A percentile compares a stretch with the other conserved stretches of the same genome.
Conservation (phyloP, 345 rosid genomes). For the Conringia planisiliqua region DNA sequence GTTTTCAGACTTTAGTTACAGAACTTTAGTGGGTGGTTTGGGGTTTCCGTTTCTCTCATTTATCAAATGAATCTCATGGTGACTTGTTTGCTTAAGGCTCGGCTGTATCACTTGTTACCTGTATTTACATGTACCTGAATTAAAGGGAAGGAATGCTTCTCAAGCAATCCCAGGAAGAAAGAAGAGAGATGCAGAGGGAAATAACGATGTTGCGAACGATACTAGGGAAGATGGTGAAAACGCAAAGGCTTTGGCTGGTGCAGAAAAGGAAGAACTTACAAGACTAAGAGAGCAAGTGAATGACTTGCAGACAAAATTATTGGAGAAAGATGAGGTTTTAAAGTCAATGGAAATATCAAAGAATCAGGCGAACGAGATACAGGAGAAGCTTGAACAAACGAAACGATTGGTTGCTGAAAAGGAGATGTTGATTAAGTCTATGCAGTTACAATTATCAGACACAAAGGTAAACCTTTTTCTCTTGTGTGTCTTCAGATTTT, state of each 20-base stretch:
- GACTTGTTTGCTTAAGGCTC: neutral
- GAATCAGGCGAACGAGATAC: slow-evolving; percentile 47
- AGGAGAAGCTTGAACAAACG: slow-evolving; percentile 53
- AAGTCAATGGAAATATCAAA: slow-evolving; percentile 57
- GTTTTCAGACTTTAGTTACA: slow-evolving; percentile 9
- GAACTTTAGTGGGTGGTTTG: neutral
- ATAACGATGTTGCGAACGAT: slow-evolving; percentile 39
- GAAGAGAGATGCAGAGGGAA: slow-evolving; percentile 57
- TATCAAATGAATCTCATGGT: neutral
- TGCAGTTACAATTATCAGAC: slow-evolving; percentile 75
- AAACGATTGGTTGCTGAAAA: slow-evolving; percentile 58
- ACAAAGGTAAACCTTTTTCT: slow-evolving; percentile 55
- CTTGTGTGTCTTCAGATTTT: neutral
- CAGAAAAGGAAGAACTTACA: slow-evolving; percentile 62
- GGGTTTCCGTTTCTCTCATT: neutral
- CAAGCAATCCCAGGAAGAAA: slow-evolving; percentile 60
- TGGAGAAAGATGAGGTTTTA: slow-evolving; percentile 84
- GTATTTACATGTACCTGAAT: slow-evolving; percentile 40
- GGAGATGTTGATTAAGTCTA: slow-evolving; percentile 62
- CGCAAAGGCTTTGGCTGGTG: slow-evolving; percentile 41
- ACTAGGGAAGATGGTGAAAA: slow-evolving; percentile 46
- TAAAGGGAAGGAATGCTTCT: slow-evolving; percentile 60
- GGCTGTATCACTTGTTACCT: neutral
- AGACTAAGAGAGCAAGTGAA: slow-evolving; percentile 67
- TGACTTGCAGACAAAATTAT: slow-evolving; percentile 62